These are phyloP conservation scores for Sphagnum contortum DNA, from an alignment of 225 moss, liverwort and hornwort genomes.

Conservation along the genomic window DNA sequence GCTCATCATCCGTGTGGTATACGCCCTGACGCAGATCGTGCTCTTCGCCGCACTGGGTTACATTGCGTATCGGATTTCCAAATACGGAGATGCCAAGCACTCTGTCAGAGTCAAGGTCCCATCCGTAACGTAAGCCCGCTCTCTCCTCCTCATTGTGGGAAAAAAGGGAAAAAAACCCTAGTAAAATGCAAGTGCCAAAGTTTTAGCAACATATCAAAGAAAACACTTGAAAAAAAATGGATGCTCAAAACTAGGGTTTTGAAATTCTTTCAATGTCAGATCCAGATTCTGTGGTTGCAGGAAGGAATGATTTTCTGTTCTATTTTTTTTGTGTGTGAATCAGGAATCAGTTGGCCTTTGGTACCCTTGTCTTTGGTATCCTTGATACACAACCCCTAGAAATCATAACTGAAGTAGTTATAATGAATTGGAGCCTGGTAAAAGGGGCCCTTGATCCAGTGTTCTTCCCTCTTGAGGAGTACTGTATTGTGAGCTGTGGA, in stretches of 20 bases:
- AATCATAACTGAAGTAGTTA: too few species aligned
- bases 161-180: neutral
- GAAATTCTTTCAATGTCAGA: too few species aligned
- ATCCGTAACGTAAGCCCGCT: slow-evolving; percentile 13
- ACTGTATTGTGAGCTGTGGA: too few species aligned
- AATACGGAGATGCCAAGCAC: slow-evolving; percentile 42
- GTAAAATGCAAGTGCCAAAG: neutral
- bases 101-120: slow-evolving; percentile 42
- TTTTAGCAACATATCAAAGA: too few species aligned
- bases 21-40: slow-evolving; percentile 42
- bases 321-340: neutral
- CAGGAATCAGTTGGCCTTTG: neutral
- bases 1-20: slow-evolving; percentile 56
- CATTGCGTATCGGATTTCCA: slow-evolving; percentile 33
- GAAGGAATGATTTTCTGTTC: neutral
- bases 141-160: neutral
- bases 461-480: too few species aligned
- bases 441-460: too few species aligned
- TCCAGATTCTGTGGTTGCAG: neutral
- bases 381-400: neutral
- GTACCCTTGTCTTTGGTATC: neutral
- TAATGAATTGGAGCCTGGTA: too few species aligned
- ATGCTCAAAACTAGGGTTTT: too few species aligned
- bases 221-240: too few species aligned
- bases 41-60: slow-evolving; percentile 26